Percentiles rank a stretch among this genome's conserved stretches.
These are phyloP conservation scores for Hericium rajendrae DNA, from an alignment of 768 basidiomycete species.

Conservation along the genomic window DNA sequence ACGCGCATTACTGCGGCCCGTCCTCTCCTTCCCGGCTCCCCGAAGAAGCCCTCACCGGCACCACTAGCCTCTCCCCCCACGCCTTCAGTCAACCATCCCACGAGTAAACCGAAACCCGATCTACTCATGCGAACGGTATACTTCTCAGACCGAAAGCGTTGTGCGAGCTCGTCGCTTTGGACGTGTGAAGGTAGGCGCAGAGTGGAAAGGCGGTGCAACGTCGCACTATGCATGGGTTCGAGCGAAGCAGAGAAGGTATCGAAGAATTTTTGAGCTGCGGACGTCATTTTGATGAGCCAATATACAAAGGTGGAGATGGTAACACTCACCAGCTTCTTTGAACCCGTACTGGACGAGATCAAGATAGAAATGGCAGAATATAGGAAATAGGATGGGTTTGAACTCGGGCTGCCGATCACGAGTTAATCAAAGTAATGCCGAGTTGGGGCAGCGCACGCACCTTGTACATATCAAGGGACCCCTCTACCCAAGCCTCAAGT, in stretches of 20 bases:
- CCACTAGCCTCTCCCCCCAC: constrained; percentile 80
- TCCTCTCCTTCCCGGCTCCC: constrained; percentile 75
- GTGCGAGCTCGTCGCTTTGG: constrained; percentile 70
- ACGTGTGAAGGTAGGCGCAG: constrained; percentile 79
- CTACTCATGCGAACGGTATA: constrained; percentile 85
- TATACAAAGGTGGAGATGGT: background rate
- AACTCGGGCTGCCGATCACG: constrained; percentile 67
- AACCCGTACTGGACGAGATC: constrained; percentile 88
- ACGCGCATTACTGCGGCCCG: constrained; percentile 88
- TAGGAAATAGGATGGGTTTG: constrained; percentile 85
- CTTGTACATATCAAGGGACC: constrained; percentile 85
- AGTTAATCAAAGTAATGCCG: constrained; percentile 1
- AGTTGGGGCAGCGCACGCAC: constrained; percentile 31
- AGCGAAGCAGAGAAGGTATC: constrained; percentile 60
- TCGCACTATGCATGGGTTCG: constrained; percentile 51
- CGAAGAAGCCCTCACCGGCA: constrained; percentile 66
- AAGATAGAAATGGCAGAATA: constrained; percentile 95
- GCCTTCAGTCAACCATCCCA: constrained; percentile 96
- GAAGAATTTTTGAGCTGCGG: constrained; percentile 66
- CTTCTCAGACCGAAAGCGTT: constrained; percentile 82
- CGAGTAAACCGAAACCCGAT: constrained; percentile 82
- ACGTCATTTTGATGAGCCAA: constrained; percentile 9
- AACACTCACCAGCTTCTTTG: constrained; percentile 71
- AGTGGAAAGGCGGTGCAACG: constrained; percentile 69
- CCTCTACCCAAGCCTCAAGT: constrained; percentile 82